A percentile compares a stretch with the other conserved stretches of the same genome.
phyloP scores from a whole-genome alignment of 2,329 filamentous ascomycete species.

The Trichothecium roseum region DNA sequence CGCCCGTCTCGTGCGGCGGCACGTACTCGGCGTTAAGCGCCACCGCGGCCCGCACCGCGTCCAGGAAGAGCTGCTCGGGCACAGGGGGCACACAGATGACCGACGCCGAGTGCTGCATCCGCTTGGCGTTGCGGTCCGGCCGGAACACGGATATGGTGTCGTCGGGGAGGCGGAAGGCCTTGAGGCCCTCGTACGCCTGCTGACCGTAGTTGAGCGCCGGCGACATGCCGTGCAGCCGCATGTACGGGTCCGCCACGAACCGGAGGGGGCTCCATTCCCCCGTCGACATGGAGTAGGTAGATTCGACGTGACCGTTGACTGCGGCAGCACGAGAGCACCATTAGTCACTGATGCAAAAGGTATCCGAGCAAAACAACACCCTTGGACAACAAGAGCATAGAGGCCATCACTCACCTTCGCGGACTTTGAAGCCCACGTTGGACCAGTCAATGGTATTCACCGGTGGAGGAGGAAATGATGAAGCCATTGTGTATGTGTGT shows the following conservation, averaged over 20 bases:
- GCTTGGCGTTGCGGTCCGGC: conserved; percentile 70
- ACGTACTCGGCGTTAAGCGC: conserved; percentile 83
- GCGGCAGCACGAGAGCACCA: conserved; percentile 1
- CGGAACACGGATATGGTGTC: conserved; percentile 75
- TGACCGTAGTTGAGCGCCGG: conserved; percentile 94
- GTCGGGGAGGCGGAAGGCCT: conserved; percentile 78
- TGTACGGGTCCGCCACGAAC: conserved; percentile 74
- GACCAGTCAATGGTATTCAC: conserved; percentile 84
- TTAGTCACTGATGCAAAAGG: not conserved
- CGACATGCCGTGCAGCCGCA: conserved; percentile 89
- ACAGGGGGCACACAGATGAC: conserved; percentile 78
- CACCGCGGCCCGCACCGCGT: conserved; percentile 71
- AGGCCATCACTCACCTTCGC: conserved; percentile 56
- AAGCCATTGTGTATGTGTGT: conserved; percentile 23
- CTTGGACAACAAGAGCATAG: not conserved
- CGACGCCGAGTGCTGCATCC: conserved; percentile 75
- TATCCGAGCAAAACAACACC: not conserved
- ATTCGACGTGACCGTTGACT: conserved; percentile 94
- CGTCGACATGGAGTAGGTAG: conserved; percentile 64
- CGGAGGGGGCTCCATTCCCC: conserved; percentile 67
- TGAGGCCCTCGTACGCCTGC: conserved; percentile 97
- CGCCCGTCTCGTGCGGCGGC: conserved; percentile 78
- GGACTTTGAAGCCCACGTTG: conserved; percentile 85
- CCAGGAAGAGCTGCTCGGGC: conserved; percentile 64
- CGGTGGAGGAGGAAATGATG: conserved; percentile 64